Evolutionary conservation across 2,329 filamentous ascomycete species (phyloP).

Genomic region (Fusarium sp.): DNA sequence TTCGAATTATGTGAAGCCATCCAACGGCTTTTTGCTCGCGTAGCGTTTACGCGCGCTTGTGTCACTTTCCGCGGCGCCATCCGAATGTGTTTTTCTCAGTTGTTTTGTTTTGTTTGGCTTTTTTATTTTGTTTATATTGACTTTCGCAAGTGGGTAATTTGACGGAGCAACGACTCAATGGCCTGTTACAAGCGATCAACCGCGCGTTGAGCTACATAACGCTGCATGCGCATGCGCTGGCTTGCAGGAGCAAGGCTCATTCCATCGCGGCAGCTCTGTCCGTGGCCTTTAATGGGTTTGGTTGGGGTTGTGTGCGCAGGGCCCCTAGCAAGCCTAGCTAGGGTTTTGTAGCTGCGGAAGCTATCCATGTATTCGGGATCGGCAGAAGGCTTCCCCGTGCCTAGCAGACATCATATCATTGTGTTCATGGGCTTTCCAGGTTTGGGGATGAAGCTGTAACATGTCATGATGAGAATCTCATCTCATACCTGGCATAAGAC

Average conservation of each 20-base stretch:
- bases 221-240: conserved; percentile 40
- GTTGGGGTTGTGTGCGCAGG: conserved; percentile 13
- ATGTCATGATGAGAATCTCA: neutral
- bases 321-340: conserved; percentile 28
- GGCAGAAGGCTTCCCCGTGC: conserved; percentile 4
- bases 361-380: conserved; percentile 9
- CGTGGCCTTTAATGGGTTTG: neutral
- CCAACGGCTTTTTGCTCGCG: conserved; percentile 14
- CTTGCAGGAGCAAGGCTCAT: conserved; percentile 37
- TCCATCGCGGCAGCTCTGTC: conserved; percentile 5
- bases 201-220: conserved; percentile 28
- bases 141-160: conserved; percentile 17
- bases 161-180: conserved; percentile 28
- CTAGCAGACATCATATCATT: conserved; percentile 20
- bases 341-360: neutral
- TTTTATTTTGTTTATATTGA: conserved; percentile 33
- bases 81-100: conserved; percentile 4
- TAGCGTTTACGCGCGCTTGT: neutral
- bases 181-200: conserved; percentile 32
- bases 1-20: conserved; percentile 10
- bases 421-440: conserved; percentile 1
- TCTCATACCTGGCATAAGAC: neutral
- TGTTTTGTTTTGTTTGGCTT: conserved; percentile 28
- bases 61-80: neutral
- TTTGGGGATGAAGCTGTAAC: neutral